These are phyloP conservation scores for Mucor mucedo DNA, from an alignment of 371 early-diverging fungal species.

Conservation along the genomic window DNA sequence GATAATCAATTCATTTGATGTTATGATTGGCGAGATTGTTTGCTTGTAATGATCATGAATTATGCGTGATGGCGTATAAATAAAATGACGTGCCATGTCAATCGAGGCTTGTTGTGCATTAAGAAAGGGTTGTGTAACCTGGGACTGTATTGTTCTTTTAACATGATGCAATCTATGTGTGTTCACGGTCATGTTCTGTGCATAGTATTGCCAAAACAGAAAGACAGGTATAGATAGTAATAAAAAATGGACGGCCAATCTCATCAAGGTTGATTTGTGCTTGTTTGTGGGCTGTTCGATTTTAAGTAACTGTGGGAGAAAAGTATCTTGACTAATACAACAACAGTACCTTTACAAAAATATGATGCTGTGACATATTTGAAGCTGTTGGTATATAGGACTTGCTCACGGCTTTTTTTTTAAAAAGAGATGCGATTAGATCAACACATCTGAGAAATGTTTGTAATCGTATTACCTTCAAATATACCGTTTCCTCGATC, in stretches of 20 bases:
- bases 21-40: not conserved
- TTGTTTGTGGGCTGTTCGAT: not conserved
- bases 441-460: not conserved
- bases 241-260: not conserved
- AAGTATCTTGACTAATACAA: too few species aligned
- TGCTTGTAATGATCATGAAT: not conserved
- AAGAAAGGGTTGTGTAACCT: not conserved
- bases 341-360: too few species aligned
- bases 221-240: not conserved
- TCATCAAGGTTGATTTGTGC: not conserved
- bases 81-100: not conserved
- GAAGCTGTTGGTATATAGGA: too few species aligned
- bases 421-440: not conserved
- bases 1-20: not conserved
- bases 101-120: not conserved
- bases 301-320: too few species aligned
- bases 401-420: not conserved
- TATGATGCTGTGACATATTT: too few species aligned
- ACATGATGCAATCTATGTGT: not conserved
- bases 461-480: not conserved
- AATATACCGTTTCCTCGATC: conserved; percentile 9
- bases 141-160: not conserved
- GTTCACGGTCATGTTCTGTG: not conserved
- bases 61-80: not conserved
- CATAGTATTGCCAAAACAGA: not conserved